A percentile compares a stretch with the other conserved stretches of the same genome.
Evolutionary conservation across 2,329 filamentous ascomycete species (phyloP).

Genomic region (Exophiala sp.): DNA sequence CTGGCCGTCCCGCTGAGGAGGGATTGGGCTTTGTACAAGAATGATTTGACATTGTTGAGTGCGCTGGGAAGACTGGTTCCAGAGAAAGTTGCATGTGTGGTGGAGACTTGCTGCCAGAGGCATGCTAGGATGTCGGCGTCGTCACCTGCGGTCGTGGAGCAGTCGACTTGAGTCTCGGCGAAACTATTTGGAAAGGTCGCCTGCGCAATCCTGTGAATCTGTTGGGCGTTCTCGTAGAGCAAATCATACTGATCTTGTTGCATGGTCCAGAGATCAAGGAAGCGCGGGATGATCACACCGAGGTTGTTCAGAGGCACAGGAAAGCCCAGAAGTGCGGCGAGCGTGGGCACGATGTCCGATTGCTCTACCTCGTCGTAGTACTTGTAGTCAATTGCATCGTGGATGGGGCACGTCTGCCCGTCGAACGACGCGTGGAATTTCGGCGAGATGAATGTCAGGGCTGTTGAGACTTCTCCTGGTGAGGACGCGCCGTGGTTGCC

Average conservation of each 20-base stretch:
- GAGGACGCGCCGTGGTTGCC: slow-evolving; percentile 96
- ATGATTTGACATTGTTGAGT: slow-evolving; percentile 36
- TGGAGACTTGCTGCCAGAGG: slow-evolving; percentile 54
- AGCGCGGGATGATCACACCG: slow-evolving; percentile 76
- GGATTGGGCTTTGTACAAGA: slow-evolving; percentile 69
- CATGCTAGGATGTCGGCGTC: slow-evolving; percentile 62
- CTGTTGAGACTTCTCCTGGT: slow-evolving; percentile 88
- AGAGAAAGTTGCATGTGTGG: background rate
- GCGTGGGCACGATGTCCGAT: slow-evolving; percentile 85
- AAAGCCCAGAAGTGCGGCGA: slow-evolving; percentile 81
- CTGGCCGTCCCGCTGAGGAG: slow-evolving; percentile 86
- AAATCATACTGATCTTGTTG: slow-evolving; percentile 61
- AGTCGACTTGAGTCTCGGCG: slow-evolving; percentile 30
- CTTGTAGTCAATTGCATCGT: slow-evolving; percentile 59
- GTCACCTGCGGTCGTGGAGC: slow-evolving; percentile 27
- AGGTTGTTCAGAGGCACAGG: slow-evolving; percentile 87
- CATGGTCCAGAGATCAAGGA: slow-evolving; percentile 71
- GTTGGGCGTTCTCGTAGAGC: slow-evolving; percentile 71
- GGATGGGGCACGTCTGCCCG: slow-evolving; percentile 51
- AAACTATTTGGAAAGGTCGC: slow-evolving; percentile 62
- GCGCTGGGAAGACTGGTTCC: background rate
- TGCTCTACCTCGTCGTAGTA: slow-evolving; percentile 88
- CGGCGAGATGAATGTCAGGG: slow-evolving; percentile 84
- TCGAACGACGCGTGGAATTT: slow-evolving; percentile 62
- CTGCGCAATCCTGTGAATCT: slow-evolving; percentile 73